Evolutionary conservation across 73 alveolate species (phyloP).

Genomic region (Symbiodinium natans): DNA sequence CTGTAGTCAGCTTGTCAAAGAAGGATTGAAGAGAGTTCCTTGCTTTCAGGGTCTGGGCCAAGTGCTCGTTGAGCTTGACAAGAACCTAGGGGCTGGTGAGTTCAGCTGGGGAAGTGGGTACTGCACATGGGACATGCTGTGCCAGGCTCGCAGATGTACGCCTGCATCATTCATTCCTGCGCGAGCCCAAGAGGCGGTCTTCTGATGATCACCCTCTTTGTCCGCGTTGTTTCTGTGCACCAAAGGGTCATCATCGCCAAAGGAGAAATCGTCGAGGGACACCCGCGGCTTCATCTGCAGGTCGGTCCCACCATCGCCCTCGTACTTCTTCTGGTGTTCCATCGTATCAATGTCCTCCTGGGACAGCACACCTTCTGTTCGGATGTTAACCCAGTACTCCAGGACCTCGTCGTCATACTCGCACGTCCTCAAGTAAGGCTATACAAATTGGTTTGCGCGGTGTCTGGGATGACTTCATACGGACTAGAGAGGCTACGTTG

Average conservation of each 20-base stretch:
- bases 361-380: background rate
- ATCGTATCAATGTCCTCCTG: background rate
- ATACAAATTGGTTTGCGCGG: no score
- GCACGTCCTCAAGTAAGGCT: background rate
- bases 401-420: background rate
- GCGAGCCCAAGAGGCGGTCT: background rate
- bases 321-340: background rate
- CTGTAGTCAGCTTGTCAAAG: background rate
- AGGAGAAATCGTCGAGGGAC: background rate
- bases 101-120: no score
- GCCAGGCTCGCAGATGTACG: background rate
- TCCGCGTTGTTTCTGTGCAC: background rate
- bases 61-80: background rate
- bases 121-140: no score
- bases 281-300: background rate
- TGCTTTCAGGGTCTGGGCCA: background rate
- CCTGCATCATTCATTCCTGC: background rate
- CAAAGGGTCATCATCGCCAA: background rate
- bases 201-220: background rate
- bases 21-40: background rate
- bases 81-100: background rate
- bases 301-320: background rate
- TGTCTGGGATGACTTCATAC: no score
- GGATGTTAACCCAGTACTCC: conserved; percentile 5
- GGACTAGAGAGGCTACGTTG: no score